Evolutionary conservation across 257 asterid genomes (phyloP), one percentile per base, ranked within the genome.

Genomic region (Gynochthodes officinalis): DNA sequence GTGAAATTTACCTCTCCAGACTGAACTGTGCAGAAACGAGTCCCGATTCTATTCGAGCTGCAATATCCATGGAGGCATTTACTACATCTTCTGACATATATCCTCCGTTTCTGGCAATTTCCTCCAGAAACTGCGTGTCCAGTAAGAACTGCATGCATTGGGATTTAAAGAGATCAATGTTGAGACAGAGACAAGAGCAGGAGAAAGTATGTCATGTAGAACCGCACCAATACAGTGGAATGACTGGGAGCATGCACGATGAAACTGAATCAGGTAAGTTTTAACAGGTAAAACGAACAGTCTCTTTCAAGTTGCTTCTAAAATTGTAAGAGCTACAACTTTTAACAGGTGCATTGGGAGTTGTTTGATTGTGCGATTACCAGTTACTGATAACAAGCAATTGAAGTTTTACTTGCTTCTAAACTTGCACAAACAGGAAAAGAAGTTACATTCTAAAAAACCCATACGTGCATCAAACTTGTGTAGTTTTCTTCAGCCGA

Each of bases 71-170:
- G 13, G 82, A 83, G 62, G 67, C 54, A 4, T 63, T 44, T 73
- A 44, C 57, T 7, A 73, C 72, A 3, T 82, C 77, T 16, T 82
- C 86, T 0, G 93, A 82, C 37, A 88, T 59, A 81, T 77, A 87
- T 27, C 85, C 89, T 25, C 90, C 91, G 9, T 71, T 53, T 77
- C 86, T 85, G 55, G 91, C 95, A 57, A 85, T 82, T 77, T 87
- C 95, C 73, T 86, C 89, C 82, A 91, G 79, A 72, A 91, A 91
- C 64, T 86, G 89, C 4, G 80, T 64, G 78, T 91, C 92, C 69
- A 91, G 67, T 30, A 77, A 81, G 46, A 85, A 61, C 97, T 87
- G 91, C 69, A 63, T 87, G 89, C 68, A 58, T 67, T n/a, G 23
- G 35, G 42, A 63, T 59, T n/a, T n/a, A 66, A 32, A 74, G 21